phyloP scores from a whole-genome alignment of 2,329 filamentous ascomycete genomes.

The Fusarium nurragi region DNA sequence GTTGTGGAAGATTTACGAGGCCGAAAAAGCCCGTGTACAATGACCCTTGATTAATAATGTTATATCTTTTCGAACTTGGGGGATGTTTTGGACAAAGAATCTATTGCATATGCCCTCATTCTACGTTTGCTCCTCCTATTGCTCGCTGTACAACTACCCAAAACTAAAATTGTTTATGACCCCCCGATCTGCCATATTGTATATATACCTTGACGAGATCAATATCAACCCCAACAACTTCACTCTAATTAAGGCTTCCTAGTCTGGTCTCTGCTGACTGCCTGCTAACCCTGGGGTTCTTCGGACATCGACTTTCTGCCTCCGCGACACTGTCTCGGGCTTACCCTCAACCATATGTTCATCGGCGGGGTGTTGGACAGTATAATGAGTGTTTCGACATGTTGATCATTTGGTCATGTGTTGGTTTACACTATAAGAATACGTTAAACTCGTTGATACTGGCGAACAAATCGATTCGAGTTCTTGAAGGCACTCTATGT shows the following conservation, averaged over 20 bases:
- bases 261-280: not conserved
- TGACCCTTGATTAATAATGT: slow-evolving; percentile 56
- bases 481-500: too few relatives aligned
- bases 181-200: not conserved
- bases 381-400: not conserved
- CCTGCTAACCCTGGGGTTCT: not conserved
- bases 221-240: not conserved
- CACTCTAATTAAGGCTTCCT: not conserved
- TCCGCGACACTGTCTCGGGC: not conserved
- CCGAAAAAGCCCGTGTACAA: slow-evolving; percentile 53
- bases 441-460: too few relatives aligned
- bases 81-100: slow-evolving; percentile 42
- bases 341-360: not conserved
- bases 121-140: slow-evolving; percentile 1
- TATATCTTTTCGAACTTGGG: slow-evolving; percentile 46
- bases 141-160: not conserved
- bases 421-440: too few relatives aligned
- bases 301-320: not conserved
- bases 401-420: not conserved
- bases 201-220: not conserved
- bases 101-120: slow-evolving; percentile 38
- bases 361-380: too few relatives aligned
- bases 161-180: not conserved
- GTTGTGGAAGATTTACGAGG: slow-evolving; percentile 42
- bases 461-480: too few relatives aligned